A percentile compares a stretch with the other conserved stretches of the same genome.
Evolutionary conservation across 352 stramenopile species (phyloP).

Genomic region (Chrysophaeum taylorii): DNA sequence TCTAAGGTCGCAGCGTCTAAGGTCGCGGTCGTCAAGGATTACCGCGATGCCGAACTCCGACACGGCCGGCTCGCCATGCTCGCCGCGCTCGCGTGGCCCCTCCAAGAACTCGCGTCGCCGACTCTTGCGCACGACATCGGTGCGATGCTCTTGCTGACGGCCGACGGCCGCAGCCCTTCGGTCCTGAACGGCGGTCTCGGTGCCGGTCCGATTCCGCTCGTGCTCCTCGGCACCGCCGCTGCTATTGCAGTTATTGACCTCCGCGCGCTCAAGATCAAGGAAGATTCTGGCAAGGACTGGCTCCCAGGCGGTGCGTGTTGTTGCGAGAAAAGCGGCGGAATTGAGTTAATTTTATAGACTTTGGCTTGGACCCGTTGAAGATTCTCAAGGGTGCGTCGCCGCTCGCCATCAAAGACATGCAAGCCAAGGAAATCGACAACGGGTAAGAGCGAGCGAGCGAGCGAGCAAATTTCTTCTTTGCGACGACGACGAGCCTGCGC

Average conservation of each 20-base stretch:
- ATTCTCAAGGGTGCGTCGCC: background rate
- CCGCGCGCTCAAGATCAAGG: background rate
- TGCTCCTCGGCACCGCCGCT: background rate
- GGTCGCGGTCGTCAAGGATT: conserved; percentile 26
- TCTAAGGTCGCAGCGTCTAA: background rate
- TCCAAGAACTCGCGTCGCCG: conserved; percentile 41
- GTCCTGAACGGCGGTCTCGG: background rate
- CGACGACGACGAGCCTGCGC: too few species aligned
- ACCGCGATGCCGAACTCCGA: conserved; percentile 52
- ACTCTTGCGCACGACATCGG: background rate
- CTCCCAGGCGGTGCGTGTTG: background rate
- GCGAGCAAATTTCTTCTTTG: too few species aligned
- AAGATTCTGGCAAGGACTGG: background rate
- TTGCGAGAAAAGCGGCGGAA: too few species aligned
- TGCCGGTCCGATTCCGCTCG: background rate
- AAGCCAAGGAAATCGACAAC: conserved; percentile 13
- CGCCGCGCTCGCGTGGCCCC: conserved; percentile 48
- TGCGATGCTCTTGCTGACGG: background rate
- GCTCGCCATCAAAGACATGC: background rate
- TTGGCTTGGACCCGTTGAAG: background rate
- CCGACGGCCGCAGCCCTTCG: background rate
- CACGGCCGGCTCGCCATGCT: conserved; percentile 55
- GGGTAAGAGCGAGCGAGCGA: too few species aligned
- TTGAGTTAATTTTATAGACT: too few species aligned
- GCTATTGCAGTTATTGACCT: background rate